Evolutionary conservation across 495 filamentous ascomycete genomes (phyloP).

Genomic region (Xylaria flabelliformis): DNA sequence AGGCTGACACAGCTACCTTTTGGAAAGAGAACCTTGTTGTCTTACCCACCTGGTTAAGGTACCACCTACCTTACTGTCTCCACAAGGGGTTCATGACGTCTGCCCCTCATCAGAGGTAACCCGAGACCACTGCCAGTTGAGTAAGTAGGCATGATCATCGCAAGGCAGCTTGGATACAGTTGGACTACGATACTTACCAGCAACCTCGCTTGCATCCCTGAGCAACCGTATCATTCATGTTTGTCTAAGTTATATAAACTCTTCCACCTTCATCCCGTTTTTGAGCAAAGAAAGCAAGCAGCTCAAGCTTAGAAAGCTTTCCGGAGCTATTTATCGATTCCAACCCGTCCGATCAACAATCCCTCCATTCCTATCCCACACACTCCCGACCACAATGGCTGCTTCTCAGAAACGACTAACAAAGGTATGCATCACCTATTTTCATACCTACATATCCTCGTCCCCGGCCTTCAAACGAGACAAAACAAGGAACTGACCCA

Average conservation of each 20-base stretch:
- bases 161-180: background rate
- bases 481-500: background rate
- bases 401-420: conserved; percentile 47
- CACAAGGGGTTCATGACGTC: background rate
- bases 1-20: conserved; percentile 1
- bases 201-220: background rate
- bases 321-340: background rate
- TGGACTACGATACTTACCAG: background rate
- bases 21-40: background rate
- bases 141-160: too few relatives aligned
- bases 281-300: background rate
- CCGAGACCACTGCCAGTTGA: background rate
- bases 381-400: conserved; percentile 28
- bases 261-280: background rate
- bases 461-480: too few relatives aligned
- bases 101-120: conserved; percentile 11
- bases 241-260: background rate
- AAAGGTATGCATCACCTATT: conserved; percentile 37
- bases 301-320: background rate
- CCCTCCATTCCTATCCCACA: background rate
- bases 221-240: background rate
- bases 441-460: background rate
- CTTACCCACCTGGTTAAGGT: background rate
- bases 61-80: background rate
- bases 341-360: background rate